phyloP scores from a whole-genome alignment of 768 basidiomycete species.

The Pholiota conissans region DNA sequence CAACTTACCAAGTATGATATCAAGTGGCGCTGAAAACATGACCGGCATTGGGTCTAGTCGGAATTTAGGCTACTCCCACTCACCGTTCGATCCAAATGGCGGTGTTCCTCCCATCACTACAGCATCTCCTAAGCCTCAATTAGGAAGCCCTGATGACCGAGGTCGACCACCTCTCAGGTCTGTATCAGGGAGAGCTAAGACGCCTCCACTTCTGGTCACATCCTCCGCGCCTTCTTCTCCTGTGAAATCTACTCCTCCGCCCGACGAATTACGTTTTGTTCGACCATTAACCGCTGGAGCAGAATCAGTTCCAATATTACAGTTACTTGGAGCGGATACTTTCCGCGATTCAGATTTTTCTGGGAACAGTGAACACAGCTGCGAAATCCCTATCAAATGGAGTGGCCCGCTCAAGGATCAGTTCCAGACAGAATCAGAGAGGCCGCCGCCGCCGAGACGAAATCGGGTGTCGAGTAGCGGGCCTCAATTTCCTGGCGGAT shows the following conservation, averaged over 20 bases:
- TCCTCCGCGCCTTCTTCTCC: constrained; percentile 13
- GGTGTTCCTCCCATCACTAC: background rate
- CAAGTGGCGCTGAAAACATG: constrained; percentile 56
- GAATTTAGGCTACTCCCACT: constrained; percentile 33
- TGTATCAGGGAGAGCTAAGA: constrained; percentile 37
- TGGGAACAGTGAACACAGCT: constrained; percentile 40
- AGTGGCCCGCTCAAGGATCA: constrained; percentile 38
- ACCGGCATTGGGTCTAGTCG: constrained; percentile 59
- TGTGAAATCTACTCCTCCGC: constrained; percentile 18
- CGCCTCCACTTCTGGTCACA: constrained; percentile 36
- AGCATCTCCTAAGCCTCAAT: constrained; percentile 20
- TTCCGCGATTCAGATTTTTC: constrained; percentile 73
- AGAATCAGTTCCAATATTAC: constrained; percentile 15
- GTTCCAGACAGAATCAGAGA: constrained; percentile 12
- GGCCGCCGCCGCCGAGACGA: constrained; percentile 12
- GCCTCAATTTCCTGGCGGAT: constrained; percentile 52
- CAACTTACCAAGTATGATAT: constrained; percentile 54
- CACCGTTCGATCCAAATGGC: constrained; percentile 22
- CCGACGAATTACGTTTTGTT: background rate
- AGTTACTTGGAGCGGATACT: constrained; percentile 55
- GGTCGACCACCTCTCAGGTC: constrained; percentile 29
- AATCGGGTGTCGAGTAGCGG: constrained; percentile 20
- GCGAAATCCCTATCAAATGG: constrained; percentile 64
- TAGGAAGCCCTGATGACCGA: constrained; percentile 19
- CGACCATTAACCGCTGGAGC: constrained; percentile 1